These are phyloP conservation scores for Parafenestella ontariensis DNA, from an alignment of 2,329 filamentous ascomycete species.

Conservation along the genomic window DNA sequence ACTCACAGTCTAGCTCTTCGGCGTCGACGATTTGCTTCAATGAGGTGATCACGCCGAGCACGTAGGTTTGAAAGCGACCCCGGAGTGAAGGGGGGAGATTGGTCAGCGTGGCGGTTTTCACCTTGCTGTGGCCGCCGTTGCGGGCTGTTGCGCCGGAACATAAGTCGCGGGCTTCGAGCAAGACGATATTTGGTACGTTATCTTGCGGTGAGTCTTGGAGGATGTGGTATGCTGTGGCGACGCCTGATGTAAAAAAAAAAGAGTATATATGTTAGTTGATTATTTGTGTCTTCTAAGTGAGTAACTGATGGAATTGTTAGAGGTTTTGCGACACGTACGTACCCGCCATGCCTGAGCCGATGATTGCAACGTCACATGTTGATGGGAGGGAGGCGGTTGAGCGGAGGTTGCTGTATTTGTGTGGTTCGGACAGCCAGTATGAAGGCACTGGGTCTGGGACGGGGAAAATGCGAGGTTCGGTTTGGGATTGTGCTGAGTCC, in stretches of 20 bases:
- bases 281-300: background rate
- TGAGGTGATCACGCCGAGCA: slow-evolving; percentile 14
- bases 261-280: too few relatives aligned
- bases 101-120: slow-evolving; percentile 52
- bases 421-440: slow-evolving; percentile 49
- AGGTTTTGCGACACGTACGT: slow-evolving; percentile 16
- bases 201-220: background rate
- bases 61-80: slow-evolving; percentile 22
- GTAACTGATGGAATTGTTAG: background rate
- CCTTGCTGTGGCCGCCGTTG: slow-evolving; percentile 54
- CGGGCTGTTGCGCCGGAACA: slow-evolving; percentile 35
- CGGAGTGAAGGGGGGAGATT: slow-evolving; percentile 5
- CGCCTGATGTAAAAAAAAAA: background rate
- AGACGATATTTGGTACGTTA: slow-evolving; percentile 13
- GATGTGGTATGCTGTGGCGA: background rate
- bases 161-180: slow-evolving; percentile 32
- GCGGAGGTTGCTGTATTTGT: slow-evolving; percentile 34
- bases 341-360: slow-evolving; percentile 47
- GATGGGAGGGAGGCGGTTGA: slow-evolving; percentile 37
- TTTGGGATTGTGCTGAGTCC: background rate
- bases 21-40: slow-evolving; percentile 18
- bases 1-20: slow-evolving; percentile 31
- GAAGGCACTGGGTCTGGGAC: slow-evolving; percentile 38
- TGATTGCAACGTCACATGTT: slow-evolving; percentile 39
- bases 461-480: slow-evolving; percentile 30